Evolutionary conservation across 202 grass and related monocot genomes (phyloP).

Genomic region (Miscanthus sacchariflorus): DNA sequence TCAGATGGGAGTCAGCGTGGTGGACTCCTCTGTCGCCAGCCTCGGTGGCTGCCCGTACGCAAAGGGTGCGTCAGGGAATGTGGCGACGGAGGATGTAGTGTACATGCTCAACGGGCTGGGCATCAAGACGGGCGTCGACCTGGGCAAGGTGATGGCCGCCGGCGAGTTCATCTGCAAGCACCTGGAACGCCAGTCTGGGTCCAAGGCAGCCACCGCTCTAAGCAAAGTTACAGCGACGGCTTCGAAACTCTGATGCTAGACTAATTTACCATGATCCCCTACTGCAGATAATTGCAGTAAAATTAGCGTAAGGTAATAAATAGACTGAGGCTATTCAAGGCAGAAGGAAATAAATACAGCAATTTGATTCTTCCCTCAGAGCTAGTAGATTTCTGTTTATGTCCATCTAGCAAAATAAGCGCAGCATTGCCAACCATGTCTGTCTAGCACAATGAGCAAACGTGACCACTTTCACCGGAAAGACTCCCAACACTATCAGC

Average conservation of each 20-base stretch:
- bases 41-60: slow-evolving; percentile 91
- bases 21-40: slow-evolving; percentile 82
- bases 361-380: neutral
- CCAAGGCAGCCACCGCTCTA: slow-evolving; percentile 73
- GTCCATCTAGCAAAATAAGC: neutral
- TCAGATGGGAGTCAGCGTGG: slow-evolving; percentile 73
- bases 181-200: slow-evolving; percentile 69
- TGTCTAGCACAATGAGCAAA: neutral
- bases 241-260: slow-evolving; percentile 60
- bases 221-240: slow-evolving; percentile 45
- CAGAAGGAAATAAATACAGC: neutral
- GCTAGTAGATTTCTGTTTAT: neutral
- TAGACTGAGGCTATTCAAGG: neutral
- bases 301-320: neutral
- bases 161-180: slow-evolving; percentile 81
- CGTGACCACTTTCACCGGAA: neutral
- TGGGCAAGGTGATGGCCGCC: slow-evolving; percentile 77
- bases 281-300: neutral
- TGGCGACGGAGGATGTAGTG: slow-evolving; percentile 84
- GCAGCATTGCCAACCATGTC: neutral
- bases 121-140: slow-evolving; percentile 65
- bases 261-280: neutral
- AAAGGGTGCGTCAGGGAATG: slow-evolving; percentile 83
- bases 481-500: neutral
- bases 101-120: slow-evolving; percentile 91